Evolutionary conservation across 331 rosid genomes (phyloP).

Genomic region (Spiraea crenata): DNA sequence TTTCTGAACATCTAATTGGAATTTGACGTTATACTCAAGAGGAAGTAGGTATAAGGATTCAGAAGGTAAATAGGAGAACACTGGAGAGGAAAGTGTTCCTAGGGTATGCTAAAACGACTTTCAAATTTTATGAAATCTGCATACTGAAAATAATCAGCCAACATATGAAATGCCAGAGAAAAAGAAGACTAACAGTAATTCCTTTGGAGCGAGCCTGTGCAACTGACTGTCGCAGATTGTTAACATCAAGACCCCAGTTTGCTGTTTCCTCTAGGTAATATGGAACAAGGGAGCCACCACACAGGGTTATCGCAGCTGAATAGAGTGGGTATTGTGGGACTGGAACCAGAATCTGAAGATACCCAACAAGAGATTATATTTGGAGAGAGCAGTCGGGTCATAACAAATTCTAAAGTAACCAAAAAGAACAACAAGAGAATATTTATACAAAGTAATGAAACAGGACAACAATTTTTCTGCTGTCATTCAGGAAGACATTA

Average conservation of each 20-base stretch:
- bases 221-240: slow-evolving; percentile 66
- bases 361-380: slow-evolving; percentile 23
- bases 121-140: background rate
- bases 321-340: slow-evolving; percentile 99
- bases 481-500: slow-evolving; percentile 27
- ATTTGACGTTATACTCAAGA: background rate
- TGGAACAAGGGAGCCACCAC: slow-evolving; percentile 94
- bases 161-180: slow-evolving; percentile 14
- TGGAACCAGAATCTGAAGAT: slow-evolving; percentile 88
- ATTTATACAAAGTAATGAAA: background rate
- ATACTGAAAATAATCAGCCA: slow-evolving; percentile 16
- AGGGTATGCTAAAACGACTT: background rate
- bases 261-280: slow-evolving; percentile 95
- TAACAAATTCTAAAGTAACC: slow-evolving; percentile 6
- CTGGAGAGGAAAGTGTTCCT: background rate
- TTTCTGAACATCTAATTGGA: slow-evolving; percentile 4
- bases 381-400: slow-evolving; percentile 19
- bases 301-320: slow-evolving; percentile 83
- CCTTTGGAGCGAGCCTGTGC: slow-evolving; percentile 73
- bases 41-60: slow-evolving; percentile 2
- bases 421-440: background rate
- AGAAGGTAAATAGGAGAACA: background rate
- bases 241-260: slow-evolving; percentile 92
- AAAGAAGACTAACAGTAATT: slow-evolving; percentile 56
- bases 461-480: background rate